Conservation (phyloP, 768 basidiomycete species). For the Trametes cingulata region DNA sequence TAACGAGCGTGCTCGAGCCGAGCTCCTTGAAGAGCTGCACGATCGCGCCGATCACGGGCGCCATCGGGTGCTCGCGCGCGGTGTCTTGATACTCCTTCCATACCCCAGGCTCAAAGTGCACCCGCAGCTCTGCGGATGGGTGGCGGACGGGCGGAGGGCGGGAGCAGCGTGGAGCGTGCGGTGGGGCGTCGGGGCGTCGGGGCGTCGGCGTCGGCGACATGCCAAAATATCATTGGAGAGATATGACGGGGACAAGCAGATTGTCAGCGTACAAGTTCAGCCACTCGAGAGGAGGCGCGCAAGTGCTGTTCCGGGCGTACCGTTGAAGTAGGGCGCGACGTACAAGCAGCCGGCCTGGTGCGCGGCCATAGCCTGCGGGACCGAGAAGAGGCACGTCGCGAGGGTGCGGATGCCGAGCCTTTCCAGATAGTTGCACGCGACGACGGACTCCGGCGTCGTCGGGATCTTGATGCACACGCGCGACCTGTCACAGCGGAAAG, state of each 20-base stretch:
- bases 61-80: constrained; percentile 44
- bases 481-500: constrained; percentile 37
- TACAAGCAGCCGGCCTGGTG: constrained; percentile 53
- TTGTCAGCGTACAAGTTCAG: not conserved
- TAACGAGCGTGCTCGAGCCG: constrained; percentile 43
- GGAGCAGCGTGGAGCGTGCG: not conserved
- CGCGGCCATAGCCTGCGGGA: constrained; percentile 57
- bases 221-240: not conserved
- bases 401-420: constrained; percentile 52
- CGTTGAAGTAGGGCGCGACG: constrained; percentile 60
- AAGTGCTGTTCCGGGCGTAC: constrained; percentile 23
- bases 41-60: constrained; percentile 40
- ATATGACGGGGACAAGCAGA: not conserved
- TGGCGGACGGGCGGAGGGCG: not conserved
- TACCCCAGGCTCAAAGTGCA: constrained; percentile 44
- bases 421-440: constrained; percentile 49
- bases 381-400: constrained; percentile 54
- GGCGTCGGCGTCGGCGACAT: not conserved
- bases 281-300: not conserved
- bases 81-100: constrained; percentile 43
- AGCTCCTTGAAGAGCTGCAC: constrained; percentile 39
- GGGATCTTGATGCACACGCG: constrained; percentile 64
- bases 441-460: constrained; percentile 50
- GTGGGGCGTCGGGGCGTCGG: not conserved
- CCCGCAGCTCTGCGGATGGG: constrained; percentile 42